Evolutionary conservation across 1,139 yeast genomes (phyloP).

Genomic region (Protomyces pachydermus): DNA sequence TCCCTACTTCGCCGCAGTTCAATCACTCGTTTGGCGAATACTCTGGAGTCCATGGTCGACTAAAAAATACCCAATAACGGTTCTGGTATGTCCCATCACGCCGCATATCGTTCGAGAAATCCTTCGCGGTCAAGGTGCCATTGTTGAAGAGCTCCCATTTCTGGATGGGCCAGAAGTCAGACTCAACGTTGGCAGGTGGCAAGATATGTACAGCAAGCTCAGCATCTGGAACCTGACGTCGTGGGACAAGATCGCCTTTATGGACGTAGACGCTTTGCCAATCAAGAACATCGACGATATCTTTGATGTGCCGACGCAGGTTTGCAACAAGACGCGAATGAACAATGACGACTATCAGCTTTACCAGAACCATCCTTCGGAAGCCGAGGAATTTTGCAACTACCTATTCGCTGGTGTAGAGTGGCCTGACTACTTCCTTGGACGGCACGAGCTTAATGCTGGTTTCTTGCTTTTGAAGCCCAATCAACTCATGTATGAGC

Average conservation of each 20-base stretch:
- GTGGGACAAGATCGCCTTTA: slow-evolving; percentile 60
- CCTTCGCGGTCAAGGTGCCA: slow-evolving; percentile 11
- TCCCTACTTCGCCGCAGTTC: slow-evolving; percentile 11
- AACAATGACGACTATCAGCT: neutral
- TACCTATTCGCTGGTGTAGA: slow-evolving; percentile 8
- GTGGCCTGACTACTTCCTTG: slow-evolving; percentile 5
- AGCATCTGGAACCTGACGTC: slow-evolving; percentile 57
- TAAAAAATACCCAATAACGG: slow-evolving; percentile 2
- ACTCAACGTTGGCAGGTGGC: slow-evolving; percentile 8
- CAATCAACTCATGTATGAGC: slow-evolving; percentile 6
- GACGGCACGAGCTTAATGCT: slow-evolving; percentile 6
- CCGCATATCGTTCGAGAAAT: neutral
- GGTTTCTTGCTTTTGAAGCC: slow-evolving; percentile 11
- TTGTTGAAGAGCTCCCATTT: slow-evolving; percentile 3
- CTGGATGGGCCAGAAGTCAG: neutral
- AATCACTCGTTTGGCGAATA: slow-evolving; percentile 8
- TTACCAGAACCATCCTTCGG: neutral
- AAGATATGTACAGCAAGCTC: slow-evolving; percentile 34
- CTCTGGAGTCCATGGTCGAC: slow-evolving; percentile 16
- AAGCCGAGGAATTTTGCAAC: slow-evolving; percentile 1
- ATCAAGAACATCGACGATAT: slow-evolving; percentile 45
- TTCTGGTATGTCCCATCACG: slow-evolving; percentile 15
- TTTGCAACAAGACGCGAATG: neutral
- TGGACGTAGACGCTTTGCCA: slow-evolving; percentile 81
- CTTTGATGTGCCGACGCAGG: slow-evolving; percentile 37